Evolutionary conservation across 169 alveolate species (phyloP).

Genomic region (Cyclospora cayetanensis): DNA sequence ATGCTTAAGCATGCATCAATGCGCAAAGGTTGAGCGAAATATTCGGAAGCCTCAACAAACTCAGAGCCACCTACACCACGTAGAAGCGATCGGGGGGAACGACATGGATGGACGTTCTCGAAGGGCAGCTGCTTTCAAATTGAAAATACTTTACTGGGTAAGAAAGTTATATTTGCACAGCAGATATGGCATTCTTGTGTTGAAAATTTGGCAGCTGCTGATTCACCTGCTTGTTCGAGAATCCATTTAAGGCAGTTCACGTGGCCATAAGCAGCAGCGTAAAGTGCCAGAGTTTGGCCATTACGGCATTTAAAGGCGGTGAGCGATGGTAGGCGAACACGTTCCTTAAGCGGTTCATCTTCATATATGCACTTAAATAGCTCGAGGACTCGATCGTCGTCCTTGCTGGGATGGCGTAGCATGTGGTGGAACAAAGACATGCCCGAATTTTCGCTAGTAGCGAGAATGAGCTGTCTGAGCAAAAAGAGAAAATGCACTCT

Average conservation of each 20-base stretch:
- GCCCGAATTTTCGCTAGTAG: neutral
- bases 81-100: too few species aligned
- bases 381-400: slow-evolving; percentile 16
- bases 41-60: too few species aligned
- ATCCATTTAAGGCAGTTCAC: slow-evolving; percentile 48
- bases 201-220: too few species aligned
- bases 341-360: slow-evolving; percentile 8
- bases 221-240: slow-evolving; percentile 31
- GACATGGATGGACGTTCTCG: too few species aligned
- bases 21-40: too few species aligned
- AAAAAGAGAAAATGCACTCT: neutral
- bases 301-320: neutral
- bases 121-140: too few species aligned
- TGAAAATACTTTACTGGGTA: too few species aligned
- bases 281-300: slow-evolving; percentile 48
- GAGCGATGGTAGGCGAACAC: neutral
- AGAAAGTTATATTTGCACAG: too few species aligned
- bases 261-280: slow-evolving; percentile 64
- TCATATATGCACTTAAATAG: slow-evolving; percentile 49
- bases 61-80: too few species aligned
- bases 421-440: slow-evolving; percentile 57
- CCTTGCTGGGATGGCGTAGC: slow-evolving; percentile 44
- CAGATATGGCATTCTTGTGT: too few species aligned
- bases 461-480: slow-evolving; percentile 30
- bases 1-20: too few species aligned